Percentiles rank a stretch among this genome's conserved stretches.
Evolutionary conservation across 2,329 filamentous ascomycete genomes (phyloP).

Genomic region (Talaromyces albobiverticillius): DNA sequence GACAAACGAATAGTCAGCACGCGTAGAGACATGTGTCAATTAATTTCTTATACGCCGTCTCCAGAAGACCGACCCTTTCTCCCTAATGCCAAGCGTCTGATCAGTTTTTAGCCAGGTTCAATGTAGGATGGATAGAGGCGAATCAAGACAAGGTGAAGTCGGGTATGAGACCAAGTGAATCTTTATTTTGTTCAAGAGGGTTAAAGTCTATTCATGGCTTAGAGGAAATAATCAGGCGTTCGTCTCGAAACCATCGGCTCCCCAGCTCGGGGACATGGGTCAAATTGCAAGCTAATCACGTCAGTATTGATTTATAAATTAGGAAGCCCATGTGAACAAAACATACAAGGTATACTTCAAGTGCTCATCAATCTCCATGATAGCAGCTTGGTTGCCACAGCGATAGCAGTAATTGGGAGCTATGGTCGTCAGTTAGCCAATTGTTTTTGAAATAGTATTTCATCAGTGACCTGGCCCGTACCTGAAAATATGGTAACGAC

Average conservation of each 20-base stretch:
- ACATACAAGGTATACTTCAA: conserved; percentile 99
- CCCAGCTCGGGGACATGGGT: conserved; percentile 93
- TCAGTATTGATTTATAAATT: conserved; percentile 11
- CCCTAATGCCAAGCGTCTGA: conserved; percentile 7
- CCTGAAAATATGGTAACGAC: conserved; percentile 98
- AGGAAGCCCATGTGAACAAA: not conserved
- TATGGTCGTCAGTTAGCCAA: conserved; percentile 27
- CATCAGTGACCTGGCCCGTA: conserved; percentile 40
- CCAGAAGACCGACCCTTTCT: conserved; percentile 4
- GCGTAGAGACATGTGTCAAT: conserved; percentile 5
- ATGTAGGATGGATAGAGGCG: conserved; percentile 8
- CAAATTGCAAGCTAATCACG: conserved; percentile 82
- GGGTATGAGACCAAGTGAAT: conserved; percentile 13
- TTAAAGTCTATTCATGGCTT: conserved; percentile 30
- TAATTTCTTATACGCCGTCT: conserved; percentile 11
- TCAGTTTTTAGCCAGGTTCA: not conserved
- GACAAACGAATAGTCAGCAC: conserved; percentile 4
- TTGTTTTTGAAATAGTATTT: not conserved
- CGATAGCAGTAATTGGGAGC: conserved; percentile 96
- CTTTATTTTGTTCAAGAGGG: conserved; percentile 12
- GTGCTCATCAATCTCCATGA: conserved; percentile 99
- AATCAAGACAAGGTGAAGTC: conserved; percentile 8
- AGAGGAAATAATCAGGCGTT: conserved; percentile 99
- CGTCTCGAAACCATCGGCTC: conserved; percentile 98
- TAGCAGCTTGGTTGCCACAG: conserved; percentile 98